Conservation (phyloP, 2,329 filamentous ascomycete genomes). For the Claviceps lovelessii region DNA sequence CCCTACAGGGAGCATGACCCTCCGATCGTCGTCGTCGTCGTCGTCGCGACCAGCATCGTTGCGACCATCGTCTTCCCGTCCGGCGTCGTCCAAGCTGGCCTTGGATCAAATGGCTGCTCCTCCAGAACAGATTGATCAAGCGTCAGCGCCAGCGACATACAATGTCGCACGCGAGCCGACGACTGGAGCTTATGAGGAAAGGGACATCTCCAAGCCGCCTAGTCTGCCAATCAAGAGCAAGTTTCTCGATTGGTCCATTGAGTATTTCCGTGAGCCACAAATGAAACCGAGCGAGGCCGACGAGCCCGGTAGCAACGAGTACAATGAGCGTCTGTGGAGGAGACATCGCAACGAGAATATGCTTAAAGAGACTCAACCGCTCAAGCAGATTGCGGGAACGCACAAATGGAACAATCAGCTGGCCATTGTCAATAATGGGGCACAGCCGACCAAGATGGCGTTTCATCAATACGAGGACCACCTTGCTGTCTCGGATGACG, state of each 20-base stretch:
- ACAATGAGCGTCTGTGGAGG: conserved; percentile 89
- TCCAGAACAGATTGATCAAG: conserved; percentile 60
- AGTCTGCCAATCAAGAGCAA: conserved; percentile 63
- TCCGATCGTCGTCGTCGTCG: conserved; percentile 16
- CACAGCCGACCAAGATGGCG: conserved; percentile 81
- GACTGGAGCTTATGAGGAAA: conserved; percentile 59
- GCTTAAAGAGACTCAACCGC: conserved; percentile 79
- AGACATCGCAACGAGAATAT: conserved; percentile 86
- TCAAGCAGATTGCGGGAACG: conserved; percentile 75
- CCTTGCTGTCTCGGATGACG: conserved; percentile 81
- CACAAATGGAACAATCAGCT: conserved; percentile 77
- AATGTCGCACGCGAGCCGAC: conserved; percentile 62
- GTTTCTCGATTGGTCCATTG: conserved; percentile 90
- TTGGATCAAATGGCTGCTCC: conserved; percentile 35
- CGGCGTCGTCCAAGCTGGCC: conserved; percentile 23
- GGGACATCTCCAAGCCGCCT: conserved; percentile 44
- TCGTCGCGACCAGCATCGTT: too few relatives aligned
- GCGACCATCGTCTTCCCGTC: conserved; percentile 14
- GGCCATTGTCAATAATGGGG: conserved; percentile 75
- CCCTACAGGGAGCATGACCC: conserved; percentile 14
- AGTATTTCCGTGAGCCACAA: conserved; percentile 95
- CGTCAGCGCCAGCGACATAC: conserved; percentile 54
- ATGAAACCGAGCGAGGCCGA: conserved; percentile 96
- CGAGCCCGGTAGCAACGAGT: conserved; percentile 89
- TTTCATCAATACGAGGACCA: conserved; percentile 98